Conservation (phyloP, 139 green algal species). For the Auxenochlorella pyrenoidosa region DNA sequence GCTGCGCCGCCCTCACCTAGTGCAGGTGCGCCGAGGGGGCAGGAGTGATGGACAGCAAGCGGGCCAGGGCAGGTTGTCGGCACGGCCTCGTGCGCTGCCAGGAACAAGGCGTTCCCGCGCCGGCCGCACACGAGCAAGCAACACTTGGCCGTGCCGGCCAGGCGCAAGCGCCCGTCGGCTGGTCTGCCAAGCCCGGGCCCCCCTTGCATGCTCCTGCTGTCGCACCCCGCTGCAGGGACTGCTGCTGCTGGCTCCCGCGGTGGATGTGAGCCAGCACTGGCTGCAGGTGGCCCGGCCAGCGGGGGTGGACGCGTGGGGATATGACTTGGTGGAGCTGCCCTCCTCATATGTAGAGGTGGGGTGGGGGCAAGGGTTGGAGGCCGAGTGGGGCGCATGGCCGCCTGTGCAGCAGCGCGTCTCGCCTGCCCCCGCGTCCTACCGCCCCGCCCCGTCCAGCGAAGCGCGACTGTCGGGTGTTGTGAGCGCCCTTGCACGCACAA, state of each 20-base stretch:
- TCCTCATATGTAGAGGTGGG: slow-evolving; percentile 24
- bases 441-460: too few relatives aligned
- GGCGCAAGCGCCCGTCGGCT: background rate
- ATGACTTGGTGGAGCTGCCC: slow-evolving; percentile 16
- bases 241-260: slow-evolving; percentile 40
- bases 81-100: background rate
- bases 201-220: background rate
- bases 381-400: too few relatives aligned
- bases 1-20: slow-evolving; percentile 7
- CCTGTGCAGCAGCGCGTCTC: too few relatives aligned
- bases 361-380: too few relatives aligned
- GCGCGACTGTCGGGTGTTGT: too few relatives aligned
- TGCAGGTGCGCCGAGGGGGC: slow-evolving; percentile 5
- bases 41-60: too few relatives aligned
- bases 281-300: slow-evolving; percentile 13
- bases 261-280: slow-evolving; percentile 38
- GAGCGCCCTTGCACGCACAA: too few relatives aligned
- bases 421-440: too few relatives aligned
- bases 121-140: background rate
- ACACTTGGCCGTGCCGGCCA: too few relatives aligned
- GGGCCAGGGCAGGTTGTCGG: too few relatives aligned
- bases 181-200: too few relatives aligned
- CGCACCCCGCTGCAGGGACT: slow-evolving; percentile 11
- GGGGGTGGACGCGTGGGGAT: background rate
- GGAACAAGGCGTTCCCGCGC: background rate